A percentile compares a stretch with the other conserved stretches of the same genome.
These are phyloP conservation scores for Erodium texanum DNA, from an alignment of 441 rosid genomes.

Conservation along the genomic window DNA sequence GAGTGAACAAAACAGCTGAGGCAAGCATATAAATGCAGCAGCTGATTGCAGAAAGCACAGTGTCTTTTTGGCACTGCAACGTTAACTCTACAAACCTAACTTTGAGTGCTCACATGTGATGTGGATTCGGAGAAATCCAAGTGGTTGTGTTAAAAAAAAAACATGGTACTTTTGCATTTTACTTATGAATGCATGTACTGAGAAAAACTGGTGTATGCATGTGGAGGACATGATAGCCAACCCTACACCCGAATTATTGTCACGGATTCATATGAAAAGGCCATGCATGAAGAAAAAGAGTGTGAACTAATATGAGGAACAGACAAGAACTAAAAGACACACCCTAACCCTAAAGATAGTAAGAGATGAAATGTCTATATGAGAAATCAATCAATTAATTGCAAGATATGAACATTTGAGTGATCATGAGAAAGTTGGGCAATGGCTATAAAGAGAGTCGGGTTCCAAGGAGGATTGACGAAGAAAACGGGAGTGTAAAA, in stretches of 20 bases:
- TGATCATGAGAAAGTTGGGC: no score
- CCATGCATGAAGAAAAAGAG: background rate
- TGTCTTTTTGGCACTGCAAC: background rate
- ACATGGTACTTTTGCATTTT: background rate
- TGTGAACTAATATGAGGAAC: background rate
- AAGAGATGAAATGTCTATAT: background rate
- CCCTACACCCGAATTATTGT: slow-evolving; percentile 2
- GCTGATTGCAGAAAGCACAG: background rate
- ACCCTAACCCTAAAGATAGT: background rate
- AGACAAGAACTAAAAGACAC: background rate
- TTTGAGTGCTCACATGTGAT: background rate
- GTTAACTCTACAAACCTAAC: background rate
- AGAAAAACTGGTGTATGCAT: no score
- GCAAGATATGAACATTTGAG: no score
- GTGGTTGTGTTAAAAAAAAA: background rate
- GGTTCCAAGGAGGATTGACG: no score
- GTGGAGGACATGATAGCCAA: background rate
- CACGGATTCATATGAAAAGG: background rate
- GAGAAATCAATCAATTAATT: no score
- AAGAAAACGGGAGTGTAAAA: no score
- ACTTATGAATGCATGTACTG: background rate
- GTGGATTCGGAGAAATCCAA: background rate
- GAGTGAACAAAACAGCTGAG: no score
- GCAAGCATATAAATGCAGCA: no score
- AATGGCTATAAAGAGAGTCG: no score